Base-by-base conservation (phyloP, 2,329 filamentous ascomycete species). In the Pyricularia grisea region DNA sequence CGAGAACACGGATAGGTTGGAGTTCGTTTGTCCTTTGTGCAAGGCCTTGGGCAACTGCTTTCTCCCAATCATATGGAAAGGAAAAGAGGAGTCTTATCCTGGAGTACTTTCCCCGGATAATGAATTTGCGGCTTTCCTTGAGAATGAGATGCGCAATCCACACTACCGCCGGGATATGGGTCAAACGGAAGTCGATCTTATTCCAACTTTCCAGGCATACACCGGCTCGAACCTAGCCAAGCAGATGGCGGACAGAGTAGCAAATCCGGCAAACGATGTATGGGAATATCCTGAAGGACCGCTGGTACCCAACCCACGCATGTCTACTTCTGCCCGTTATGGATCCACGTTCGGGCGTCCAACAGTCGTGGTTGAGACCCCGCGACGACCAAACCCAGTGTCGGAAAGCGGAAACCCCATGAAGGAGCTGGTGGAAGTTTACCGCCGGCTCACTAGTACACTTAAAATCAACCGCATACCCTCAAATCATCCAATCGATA, bases 11-110 rank as follows among this genome's bases (percentile, higher is more conserved):
- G 83, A 86, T 25, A 83, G 87, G 63, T 91, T 96, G 71, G 95
- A 99, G 74, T 99, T 99, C 77, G 92, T 98, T 68, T 99, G 95
- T 74, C 95, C 95, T 1, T 84, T 99, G 0, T 99, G 95, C 82
- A 99, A 99, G 79, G 96, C 95, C 3, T 84, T 99, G 0, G 95
- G 95, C 2, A 99, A 99, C 76, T 88, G 92, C 0, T 99, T 99
- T 80, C 78, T 99, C 55, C 96, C 96, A 0, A 93, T 99, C 71
- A 89, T 97, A 55, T 99, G 95, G 95, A 96, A 94, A 77, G 92
- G 92, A 30, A 90, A 96, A 75, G 92, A 96, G 73, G 92, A 97
- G 76, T 87, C 89, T 1, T 93, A 94, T 71, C 89, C 92, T 0
- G 90, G 92, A 3, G 84, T 87, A n/a, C 80, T 97, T 55, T 84